Conservation (phyloP, 2,329 filamentous ascomycete genomes). For the Elsinoe australis region DNA sequence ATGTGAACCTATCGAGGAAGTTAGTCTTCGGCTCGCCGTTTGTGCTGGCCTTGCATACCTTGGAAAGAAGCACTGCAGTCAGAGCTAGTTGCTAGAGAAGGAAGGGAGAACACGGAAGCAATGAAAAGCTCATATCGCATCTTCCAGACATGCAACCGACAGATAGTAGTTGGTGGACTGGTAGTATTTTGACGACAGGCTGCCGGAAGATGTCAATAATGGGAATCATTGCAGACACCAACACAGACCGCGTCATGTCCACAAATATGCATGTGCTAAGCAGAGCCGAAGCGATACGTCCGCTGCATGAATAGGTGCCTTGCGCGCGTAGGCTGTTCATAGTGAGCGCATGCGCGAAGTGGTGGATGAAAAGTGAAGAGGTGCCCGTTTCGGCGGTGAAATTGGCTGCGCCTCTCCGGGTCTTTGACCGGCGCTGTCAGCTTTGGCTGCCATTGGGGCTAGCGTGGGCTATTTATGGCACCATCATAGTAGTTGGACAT, state of each 20-base stretch:
- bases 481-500: too few relatives aligned
- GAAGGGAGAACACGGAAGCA: not conserved
- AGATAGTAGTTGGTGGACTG: not conserved
- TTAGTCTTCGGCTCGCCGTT: not conserved
- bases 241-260: slow-evolving; percentile 7
- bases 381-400: slow-evolving; percentile 4
- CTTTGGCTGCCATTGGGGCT: not conserved
- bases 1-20: not conserved
- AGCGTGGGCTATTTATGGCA: slow-evolving; percentile 1
- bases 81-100: not conserved
- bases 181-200: not conserved
- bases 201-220: not conserved
- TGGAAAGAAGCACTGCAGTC: not conserved
- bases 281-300: slow-evolving; percentile 1
- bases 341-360: not conserved
- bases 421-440: not conserved
- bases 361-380: not conserved
- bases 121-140: not conserved
- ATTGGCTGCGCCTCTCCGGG: slow-evolving; percentile 1
- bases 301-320: not conserved
- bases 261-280: slow-evolving; percentile 14
- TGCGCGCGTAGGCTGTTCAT: slow-evolving; percentile 3
- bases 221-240: not conserved
- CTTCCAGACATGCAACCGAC: not conserved
- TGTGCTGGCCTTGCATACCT: slow-evolving; percentile 10